Percentiles rank a stretch among this genome's conserved stretches.
Evolutionary conservation across 2,329 filamentous ascomycete genomes (phyloP).

Genomic region (Penicillium olsonii): DNA sequence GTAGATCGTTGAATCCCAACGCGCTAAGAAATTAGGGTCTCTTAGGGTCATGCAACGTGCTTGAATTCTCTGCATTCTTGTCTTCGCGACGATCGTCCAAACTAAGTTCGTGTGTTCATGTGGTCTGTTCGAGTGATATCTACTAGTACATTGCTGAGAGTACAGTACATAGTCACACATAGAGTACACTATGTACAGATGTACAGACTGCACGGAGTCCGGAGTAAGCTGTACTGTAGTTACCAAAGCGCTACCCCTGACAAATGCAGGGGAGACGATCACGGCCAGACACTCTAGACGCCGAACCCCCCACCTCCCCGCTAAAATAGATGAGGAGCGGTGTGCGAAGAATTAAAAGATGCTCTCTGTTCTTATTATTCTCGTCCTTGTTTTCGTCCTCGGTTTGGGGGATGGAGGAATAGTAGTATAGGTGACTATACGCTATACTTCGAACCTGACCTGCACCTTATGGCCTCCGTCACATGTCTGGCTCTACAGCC

Average conservation of each 20-base stretch:
- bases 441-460: too few species aligned
- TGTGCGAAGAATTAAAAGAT: slow-evolving; percentile 8
- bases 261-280: slow-evolving; percentile 11
- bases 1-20: slow-evolving; percentile 10
- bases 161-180: too few species aligned
- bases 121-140: not conserved
- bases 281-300: slow-evolving; percentile 8
- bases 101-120: not conserved
- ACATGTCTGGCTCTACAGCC: slow-evolving; percentile 29
- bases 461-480: slow-evolving; percentile 24
- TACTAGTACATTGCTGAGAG: too few species aligned
- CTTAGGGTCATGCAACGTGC: not conserved
- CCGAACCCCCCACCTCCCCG: slow-evolving; percentile 10
- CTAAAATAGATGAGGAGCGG: slow-evolving; percentile 18
- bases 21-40: not conserved
- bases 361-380: slow-evolving; percentile 6
- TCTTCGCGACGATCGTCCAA: not conserved
- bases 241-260: slow-evolving; percentile 10
- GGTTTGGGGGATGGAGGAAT: slow-evolving; percentile 9
- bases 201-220: not conserved
- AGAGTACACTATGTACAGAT: too few species aligned
- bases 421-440: too few species aligned
- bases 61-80: too few species aligned
- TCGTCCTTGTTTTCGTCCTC: too few species aligned
- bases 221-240: not conserved